Evolutionary conservation across 768 basidiomycete species (phyloP), one percentile per base, ranked within the genome.

Genomic region (Mycena rebaudengoi): DNA sequence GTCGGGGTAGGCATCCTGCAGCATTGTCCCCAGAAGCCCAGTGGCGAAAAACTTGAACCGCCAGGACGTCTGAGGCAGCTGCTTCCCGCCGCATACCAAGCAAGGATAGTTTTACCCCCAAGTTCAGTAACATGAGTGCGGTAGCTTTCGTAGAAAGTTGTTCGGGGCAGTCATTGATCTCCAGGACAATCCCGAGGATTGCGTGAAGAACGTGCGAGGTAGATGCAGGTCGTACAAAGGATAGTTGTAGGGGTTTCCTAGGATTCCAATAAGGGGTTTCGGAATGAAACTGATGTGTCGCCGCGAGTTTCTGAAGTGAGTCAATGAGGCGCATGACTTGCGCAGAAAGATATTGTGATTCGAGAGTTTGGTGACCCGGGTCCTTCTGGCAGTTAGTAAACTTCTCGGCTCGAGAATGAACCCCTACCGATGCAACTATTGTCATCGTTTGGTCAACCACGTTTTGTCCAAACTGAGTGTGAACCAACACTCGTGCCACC

Each of bases 311-410:
- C 23, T 51, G 26, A 12, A 64, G 29, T 18, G n/a, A 41, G 13
- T 48, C 37, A 4, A 64, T 25, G 14, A 64, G 55, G 14, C 48
- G 48, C 39, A 51, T 57, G 2, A 49, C 35, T 26, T 64, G 62
- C 2, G 48, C 49, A 37, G 55, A 64, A 10, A 64, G 45, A 45
- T 64, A 64, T 23, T 58, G 21, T 8, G 39, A 57, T 45, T 64
- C 62, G 7, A 64, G 40, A 5, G 48, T 51, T 50, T 45, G 13
- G 21, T 51, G 55, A 3, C 8, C 20, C 5, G 26, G 28, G 39
- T 64, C 62, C 62, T 64, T 39, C 18, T 16, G 1, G 1, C 32
- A 48, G 29, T n/a, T 32, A 29, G 2, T n/a, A 16, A 21, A 28
- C 18, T n/a, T 21, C 33, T 33, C 8, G 18, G 26, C 8, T 26